These are phyloP conservation scores for Westerdykella ornata DNA, from an alignment of 2,329 filamentous ascomycete species.

Conservation along the genomic window DNA sequence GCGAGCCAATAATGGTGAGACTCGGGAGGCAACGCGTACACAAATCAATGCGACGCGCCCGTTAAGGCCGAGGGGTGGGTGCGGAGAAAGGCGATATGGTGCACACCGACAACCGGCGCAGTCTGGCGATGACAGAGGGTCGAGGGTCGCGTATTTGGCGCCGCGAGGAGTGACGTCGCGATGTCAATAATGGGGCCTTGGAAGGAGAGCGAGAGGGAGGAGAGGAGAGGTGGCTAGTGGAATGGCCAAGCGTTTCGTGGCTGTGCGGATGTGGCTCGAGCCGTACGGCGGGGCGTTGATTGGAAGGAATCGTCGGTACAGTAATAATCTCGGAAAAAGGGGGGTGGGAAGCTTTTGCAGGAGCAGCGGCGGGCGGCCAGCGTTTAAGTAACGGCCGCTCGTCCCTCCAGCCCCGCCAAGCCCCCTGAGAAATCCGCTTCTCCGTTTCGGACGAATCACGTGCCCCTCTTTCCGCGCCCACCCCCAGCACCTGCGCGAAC, in stretches of 20 bases:
- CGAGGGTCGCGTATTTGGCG: slow-evolving; percentile 9
- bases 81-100: too few relatives aligned
- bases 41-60: slow-evolving; percentile 2
- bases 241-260: slow-evolving; percentile 3
- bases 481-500: neutral
- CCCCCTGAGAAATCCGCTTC: slow-evolving; percentile 14
- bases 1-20: slow-evolving; percentile 13
- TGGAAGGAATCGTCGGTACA: slow-evolving; percentile 17
- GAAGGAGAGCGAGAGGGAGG: slow-evolving; percentile 8
- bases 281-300: slow-evolving; percentile 30
- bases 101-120: neutral
- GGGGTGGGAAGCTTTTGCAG: slow-evolving; percentile 20
- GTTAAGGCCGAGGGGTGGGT: too few relatives aligned
- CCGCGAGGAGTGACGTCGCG: slow-evolving; percentile 4
- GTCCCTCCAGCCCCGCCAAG: slow-evolving; percentile 22
- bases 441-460: slow-evolving; percentile 7
- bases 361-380: slow-evolving; percentile 14
- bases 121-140: too few relatives aligned
- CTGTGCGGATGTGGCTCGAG: slow-evolving; percentile 2
- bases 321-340: neutral
- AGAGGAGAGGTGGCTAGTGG: slow-evolving; percentile 21
- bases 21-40: slow-evolving; percentile 13
- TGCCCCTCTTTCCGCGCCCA: slow-evolving; percentile 2
- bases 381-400: slow-evolving; percentile 12
- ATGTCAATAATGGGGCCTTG: slow-evolving; percentile 18